Conservation (phyloP, 2,329 filamentous ascomycete genomes). For the Aspergillus bombycis region DNA sequence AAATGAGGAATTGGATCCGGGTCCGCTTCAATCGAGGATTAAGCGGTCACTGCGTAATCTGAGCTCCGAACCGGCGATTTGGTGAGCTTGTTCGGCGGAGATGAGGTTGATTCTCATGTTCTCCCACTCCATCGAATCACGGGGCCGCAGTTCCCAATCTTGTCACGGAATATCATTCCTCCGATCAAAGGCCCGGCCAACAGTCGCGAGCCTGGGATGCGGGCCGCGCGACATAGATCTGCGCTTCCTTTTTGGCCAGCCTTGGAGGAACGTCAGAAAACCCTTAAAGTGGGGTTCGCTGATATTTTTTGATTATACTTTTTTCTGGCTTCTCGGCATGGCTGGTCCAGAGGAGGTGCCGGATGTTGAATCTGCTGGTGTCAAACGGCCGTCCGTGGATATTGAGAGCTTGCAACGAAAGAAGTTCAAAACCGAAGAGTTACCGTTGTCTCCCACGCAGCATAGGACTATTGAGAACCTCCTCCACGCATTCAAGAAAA, state of each 20-base stretch:
- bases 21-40: not conserved
- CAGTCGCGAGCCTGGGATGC: not conserved
- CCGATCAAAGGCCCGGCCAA: conserved; percentile 7
- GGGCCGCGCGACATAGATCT: conserved; percentile 8
- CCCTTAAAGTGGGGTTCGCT: not conserved
- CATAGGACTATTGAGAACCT: conserved; percentile 63
- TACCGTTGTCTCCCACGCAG: conserved; percentile 62
- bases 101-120: conserved; percentile 23
- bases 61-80: conserved; percentile 27
- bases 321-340: conserved; percentile 32
- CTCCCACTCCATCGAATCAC: conserved; percentile 35
- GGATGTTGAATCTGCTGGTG: conserved; percentile 28
- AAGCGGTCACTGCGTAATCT: conserved; percentile 6
- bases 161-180: conserved; percentile 19
- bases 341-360: conserved; percentile 36
- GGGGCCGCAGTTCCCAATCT: conserved; percentile 38
- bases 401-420: conserved; percentile 42
- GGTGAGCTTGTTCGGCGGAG: conserved; percentile 31
- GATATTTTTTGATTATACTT: not conserved
- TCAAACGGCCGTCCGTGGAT: conserved; percentile 35
- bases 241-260: conserved; percentile 8
- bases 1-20: not conserved
- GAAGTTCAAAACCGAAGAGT: conserved; percentile 63
- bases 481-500: conserved; percentile 67
- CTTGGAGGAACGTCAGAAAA: conserved; percentile 4